Percentiles rank a stretch among this genome's conserved stretches.
Conservation (phyloP, 1,284 basidiomycete species). For the Rhodofomes roseus region DNA sequence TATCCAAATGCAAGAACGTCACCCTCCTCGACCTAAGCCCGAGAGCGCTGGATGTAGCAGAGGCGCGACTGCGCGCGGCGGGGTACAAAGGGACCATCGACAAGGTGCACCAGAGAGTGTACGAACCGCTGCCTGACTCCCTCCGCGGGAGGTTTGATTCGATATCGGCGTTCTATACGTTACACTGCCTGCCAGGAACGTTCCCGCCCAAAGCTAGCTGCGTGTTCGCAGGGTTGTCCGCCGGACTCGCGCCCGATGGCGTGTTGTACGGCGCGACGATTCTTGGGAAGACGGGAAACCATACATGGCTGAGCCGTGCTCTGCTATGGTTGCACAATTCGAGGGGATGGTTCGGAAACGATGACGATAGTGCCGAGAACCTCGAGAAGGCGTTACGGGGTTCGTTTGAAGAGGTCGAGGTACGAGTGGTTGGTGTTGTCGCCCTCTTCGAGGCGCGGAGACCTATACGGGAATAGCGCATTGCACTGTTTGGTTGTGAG, state of each 20-base stretch:
- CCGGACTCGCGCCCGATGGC: conserved; percentile 16
- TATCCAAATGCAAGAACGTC: conserved; percentile 16
- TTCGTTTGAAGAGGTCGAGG: conserved; percentile 19
- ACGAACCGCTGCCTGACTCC: conserved; percentile 13
- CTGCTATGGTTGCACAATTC: conserved; percentile 17
- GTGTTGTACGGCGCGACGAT: conserved; percentile 24
- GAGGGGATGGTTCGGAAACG: conserved; percentile 20
- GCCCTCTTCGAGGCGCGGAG: conserved; percentile 17
- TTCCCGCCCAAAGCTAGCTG: conserved; percentile 17
- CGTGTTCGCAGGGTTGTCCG: conserved; percentile 11
- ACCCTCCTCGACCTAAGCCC: conserved; percentile 22
- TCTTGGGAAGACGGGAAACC: conserved; percentile 13
- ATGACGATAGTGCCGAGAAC: conserved; percentile 13
- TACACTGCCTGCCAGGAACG: conserved; percentile 23
- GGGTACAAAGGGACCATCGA: conserved; percentile 18
- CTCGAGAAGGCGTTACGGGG: conserved; percentile 15
- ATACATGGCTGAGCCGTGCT: conserved; percentile 19
- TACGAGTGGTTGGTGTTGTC: conserved; percentile 17
- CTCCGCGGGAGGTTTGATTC: conserved; percentile 17
- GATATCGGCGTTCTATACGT: conserved; percentile 21
- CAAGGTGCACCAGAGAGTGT: conserved; percentile 16
- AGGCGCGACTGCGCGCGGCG: conserved; percentile 10
- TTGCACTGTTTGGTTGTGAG: background rate
- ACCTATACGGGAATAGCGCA: conserved; percentile 2
- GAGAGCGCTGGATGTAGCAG: conserved; percentile 14